These are phyloP conservation scores for Penicillium flavigenum DNA, from an alignment of 495 filamentous ascomycete species.

Conservation along the genomic window DNA sequence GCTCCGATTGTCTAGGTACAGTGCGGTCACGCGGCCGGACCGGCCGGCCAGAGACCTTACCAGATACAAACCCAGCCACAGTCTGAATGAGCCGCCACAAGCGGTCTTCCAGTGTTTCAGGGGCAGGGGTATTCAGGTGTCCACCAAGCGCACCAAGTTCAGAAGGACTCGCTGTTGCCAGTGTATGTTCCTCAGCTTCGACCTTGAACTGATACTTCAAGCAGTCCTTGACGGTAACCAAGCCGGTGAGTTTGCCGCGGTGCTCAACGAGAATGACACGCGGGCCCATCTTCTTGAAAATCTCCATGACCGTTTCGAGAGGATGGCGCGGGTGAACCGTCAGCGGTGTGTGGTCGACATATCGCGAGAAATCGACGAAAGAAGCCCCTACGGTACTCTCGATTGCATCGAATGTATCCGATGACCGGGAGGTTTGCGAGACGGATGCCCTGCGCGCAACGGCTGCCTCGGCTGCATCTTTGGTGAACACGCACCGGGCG, in stretches of 20 bases:
- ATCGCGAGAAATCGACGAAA: slow-evolving; percentile 81
- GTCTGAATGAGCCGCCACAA: slow-evolving; percentile 65
- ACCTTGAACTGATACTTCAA: slow-evolving; percentile 97
- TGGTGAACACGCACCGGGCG: slow-evolving; percentile 76
- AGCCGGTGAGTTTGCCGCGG: slow-evolving; percentile 73
- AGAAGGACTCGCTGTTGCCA: slow-evolving; percentile 47
- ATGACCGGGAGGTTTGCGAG: slow-evolving; percentile 32
- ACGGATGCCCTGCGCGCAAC: slow-evolving; percentile 38
- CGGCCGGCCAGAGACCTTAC: slow-evolving; percentile 16
- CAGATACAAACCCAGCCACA: slow-evolving; percentile 37
- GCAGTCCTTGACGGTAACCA: slow-evolving; percentile 97
- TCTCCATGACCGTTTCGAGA: slow-evolving; percentile 96
- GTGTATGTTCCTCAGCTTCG: slow-evolving; percentile 80
- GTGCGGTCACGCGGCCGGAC: slow-evolving; percentile 44
- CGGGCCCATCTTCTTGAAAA: slow-evolving; percentile 98
- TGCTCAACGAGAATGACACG: slow-evolving; percentile 92
- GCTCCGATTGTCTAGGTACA: slow-evolving; percentile 44
- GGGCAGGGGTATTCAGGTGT: slow-evolving; percentile 24
- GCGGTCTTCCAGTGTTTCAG: slow-evolving; percentile 56
- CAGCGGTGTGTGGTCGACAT: slow-evolving; percentile 86
- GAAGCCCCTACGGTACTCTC: slow-evolving; percentile 53
- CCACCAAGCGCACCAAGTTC: slow-evolving; percentile 38
- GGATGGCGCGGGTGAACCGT: slow-evolving; percentile 89
- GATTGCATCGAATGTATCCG: slow-evolving; percentile 66
- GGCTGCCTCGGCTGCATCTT: slow-evolving; percentile 51